Evolutionary conservation across 2,329 filamentous ascomycete species (phyloP).

Genomic region (Calonectria ilicicola): DNA sequence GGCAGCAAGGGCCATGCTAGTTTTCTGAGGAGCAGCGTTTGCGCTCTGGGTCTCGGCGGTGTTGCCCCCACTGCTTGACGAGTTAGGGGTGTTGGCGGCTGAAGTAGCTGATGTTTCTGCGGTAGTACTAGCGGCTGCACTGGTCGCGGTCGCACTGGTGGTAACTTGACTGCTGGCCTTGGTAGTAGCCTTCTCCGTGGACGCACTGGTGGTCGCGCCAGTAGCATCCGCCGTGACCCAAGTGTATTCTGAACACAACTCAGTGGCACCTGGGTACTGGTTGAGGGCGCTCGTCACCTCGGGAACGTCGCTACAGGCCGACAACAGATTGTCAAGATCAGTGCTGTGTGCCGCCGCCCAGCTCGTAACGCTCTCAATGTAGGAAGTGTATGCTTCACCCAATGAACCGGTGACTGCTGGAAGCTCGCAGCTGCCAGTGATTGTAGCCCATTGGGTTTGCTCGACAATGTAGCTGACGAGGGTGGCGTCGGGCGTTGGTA

Average conservation of each 20-base stretch:
- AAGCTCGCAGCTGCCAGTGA: not conserved
- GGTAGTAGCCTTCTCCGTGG: not conserved
- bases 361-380: not conserved
- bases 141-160: not conserved
- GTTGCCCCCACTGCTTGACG: not conserved
- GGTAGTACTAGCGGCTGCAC: not conserved
- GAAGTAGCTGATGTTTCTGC: not conserved
- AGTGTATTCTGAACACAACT: not conserved
- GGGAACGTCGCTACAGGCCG: not conserved
- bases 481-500: not conserved
- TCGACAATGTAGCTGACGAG: not conserved
- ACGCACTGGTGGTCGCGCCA: not conserved
- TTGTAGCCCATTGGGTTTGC: not conserved
- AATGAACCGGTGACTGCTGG: not conserved
- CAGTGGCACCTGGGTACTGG: not conserved
- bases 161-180: not conserved
- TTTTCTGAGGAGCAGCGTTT: not conserved
- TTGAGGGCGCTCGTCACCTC: not conserved
- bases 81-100: not conserved
- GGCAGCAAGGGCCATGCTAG: not conserved
- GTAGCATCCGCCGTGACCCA: not conserved
- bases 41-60: not conserved
- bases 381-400: not conserved
- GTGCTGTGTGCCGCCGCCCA: not conserved
- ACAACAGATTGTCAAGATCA: not conserved